A percentile compares a stretch with the other conserved stretches of the same genome.
Conservation (phyloP, 345 rosid species). For the Firmiana major region DNA sequence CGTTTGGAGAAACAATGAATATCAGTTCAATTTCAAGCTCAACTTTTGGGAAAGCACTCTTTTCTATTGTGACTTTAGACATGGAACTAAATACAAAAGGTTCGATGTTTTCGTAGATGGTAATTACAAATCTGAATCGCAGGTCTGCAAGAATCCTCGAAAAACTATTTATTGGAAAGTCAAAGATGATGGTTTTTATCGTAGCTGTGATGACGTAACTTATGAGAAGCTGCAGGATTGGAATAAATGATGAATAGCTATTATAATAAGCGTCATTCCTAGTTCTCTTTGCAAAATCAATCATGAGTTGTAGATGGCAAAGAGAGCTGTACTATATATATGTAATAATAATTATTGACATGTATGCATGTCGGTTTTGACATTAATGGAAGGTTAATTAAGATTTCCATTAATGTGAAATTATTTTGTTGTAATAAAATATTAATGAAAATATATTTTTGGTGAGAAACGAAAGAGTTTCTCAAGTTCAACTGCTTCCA, state of each 20-base stretch:
- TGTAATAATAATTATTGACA: no score
- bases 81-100: background rate
- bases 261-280: background rate
- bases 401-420: no score
- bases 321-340: no score
- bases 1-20: background rate
- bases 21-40: background rate
- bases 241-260: background rate
- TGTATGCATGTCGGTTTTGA: no score
- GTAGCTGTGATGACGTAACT: background rate
- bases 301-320: no score
- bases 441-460: no score
- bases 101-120: background rate
- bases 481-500: no score
- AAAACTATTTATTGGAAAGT: background rate
- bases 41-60: background rate
- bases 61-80: background rate
- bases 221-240: background rate
- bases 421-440: no score
- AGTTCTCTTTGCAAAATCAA: no score
- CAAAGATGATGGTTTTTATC: background rate
- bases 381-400: no score
- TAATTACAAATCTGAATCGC: background rate
- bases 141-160: background rate
- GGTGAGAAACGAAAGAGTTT: no score